Percentiles rank a stretch among this genome's conserved stretches.
Evolutionary conservation across 192 early-diverging fungal species (phyloP).

Genomic region (Phlyctochytrium bullatum): DNA sequence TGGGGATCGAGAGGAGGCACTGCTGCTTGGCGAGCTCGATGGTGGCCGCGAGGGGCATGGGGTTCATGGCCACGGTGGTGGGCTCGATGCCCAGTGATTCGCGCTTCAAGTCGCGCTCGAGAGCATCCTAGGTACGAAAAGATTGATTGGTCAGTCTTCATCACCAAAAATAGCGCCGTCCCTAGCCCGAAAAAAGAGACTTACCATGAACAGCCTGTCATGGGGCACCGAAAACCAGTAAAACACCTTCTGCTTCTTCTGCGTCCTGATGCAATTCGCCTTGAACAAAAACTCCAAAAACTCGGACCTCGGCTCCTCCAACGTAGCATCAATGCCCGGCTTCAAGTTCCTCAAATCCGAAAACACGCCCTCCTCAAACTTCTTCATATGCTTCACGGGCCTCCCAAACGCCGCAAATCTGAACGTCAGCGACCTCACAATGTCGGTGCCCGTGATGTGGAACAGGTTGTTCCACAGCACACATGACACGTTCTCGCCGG

Average conservation of each 20-base stretch:
- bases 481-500: slow-evolving; percentile 88
- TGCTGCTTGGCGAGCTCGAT: slow-evolving; percentile 50
- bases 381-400: slow-evolving; percentile 77
- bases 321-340: slow-evolving; percentile 86
- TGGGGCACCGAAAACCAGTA: slow-evolving; percentile 96
- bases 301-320: slow-evolving; percentile 91
- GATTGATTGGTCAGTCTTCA: background rate
- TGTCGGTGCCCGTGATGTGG: slow-evolving; percentile 96
- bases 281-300: slow-evolving; percentile 94
- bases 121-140: slow-evolving; percentile 66
- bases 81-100: slow-evolving; percentile 83
- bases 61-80: slow-evolving; percentile 63
- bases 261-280: slow-evolving; percentile 93
- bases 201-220: slow-evolving; percentile 79
- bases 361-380: slow-evolving; percentile 99
- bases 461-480: slow-evolving; percentile 90
- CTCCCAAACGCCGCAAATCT: slow-evolving; percentile 89
- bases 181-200: background rate
- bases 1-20: slow-evolving; percentile 66
- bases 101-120: slow-evolving; percentile 94
- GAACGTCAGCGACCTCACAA: slow-evolving; percentile 84
- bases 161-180: background rate
- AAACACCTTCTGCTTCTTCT: slow-evolving; percentile 99
- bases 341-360: slow-evolving; percentile 93
- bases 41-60: slow-evolving; percentile 31